Percentiles rank a stretch among this genome's conserved stretches.
These are phyloP conservation scores for Phanerochaete carnosa DNA, from an alignment of 768 basidiomycete genomes.

Conservation along the genomic window DNA sequence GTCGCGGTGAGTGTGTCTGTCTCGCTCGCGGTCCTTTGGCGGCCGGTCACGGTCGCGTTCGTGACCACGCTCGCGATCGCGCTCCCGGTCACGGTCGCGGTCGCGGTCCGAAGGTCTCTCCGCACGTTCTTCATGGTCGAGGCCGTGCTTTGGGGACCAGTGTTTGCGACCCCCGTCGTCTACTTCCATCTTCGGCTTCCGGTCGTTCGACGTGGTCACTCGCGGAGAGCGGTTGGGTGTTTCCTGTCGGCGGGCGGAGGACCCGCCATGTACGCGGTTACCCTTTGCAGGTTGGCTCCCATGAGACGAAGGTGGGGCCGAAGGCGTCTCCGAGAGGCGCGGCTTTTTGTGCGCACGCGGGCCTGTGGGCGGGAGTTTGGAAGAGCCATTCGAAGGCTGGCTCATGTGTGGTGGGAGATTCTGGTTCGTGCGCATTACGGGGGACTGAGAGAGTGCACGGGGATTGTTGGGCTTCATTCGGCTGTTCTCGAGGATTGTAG, in stretches of 20 bases:
- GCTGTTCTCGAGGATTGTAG: conserved; percentile 47
- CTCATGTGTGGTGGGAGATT: conserved; percentile 4
- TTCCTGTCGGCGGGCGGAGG: conserved; percentile 15
- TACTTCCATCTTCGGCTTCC: conserved; percentile 35
- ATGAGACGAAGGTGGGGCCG: conserved; percentile 12
- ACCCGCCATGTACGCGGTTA: conserved; percentile 13
- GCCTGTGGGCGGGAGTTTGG: conserved; percentile 68
- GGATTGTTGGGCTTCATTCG: conserved; percentile 36
- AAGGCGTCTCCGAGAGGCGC: conserved; percentile 55
- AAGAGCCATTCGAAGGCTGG: conserved; percentile 19
- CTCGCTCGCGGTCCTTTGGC: conserved; percentile 30
- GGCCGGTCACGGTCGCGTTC: conserved; percentile 35
- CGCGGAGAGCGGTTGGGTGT: conserved; percentile 20
- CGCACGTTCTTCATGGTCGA: conserved; percentile 32
- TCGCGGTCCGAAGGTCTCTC: conserved; percentile 29
- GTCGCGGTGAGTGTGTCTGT: conserved; percentile 33
- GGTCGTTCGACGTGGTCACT: conserved; percentile 13
- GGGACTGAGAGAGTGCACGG: conserved; percentile 39
- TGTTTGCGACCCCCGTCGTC: conserved; percentile 51
- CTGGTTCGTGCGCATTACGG: conserved; percentile 39
- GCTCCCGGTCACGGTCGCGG: conserved; percentile 33
- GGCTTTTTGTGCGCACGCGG: conserved; percentile 81
- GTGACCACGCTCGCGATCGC: conserved; percentile 37
- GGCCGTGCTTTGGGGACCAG: conserved; percentile 34
- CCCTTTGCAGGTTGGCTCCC: conserved; percentile 12